phyloP scores from a whole-genome alignment of 129 eudicot species.

The Artemisia tridentata region DNA sequence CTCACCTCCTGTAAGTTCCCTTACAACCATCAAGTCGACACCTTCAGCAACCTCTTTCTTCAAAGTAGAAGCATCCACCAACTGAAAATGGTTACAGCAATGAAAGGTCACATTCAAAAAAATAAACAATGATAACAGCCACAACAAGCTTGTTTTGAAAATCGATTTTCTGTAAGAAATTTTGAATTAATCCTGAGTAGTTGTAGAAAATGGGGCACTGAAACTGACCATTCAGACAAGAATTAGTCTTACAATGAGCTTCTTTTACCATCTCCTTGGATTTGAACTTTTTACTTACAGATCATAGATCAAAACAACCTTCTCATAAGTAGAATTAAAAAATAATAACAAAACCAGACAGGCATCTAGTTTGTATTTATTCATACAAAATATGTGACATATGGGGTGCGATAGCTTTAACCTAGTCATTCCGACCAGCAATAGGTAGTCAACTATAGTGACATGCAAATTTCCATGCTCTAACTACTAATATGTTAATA shows the following conservation, averaged over 20 bases:
- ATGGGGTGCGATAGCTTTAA: too few species aligned
- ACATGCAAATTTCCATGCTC: not conserved
- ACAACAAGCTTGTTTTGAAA: not conserved
- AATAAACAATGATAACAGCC: not conserved
- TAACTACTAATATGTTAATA: not conserved
- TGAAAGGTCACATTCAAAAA: too few species aligned
- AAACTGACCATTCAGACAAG: not conserved
- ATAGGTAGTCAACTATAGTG: too few species aligned
- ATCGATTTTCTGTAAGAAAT: not conserved
- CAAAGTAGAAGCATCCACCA: constrained; percentile 88
- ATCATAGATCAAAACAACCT: constrained; percentile 4
- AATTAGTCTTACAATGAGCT: not conserved
- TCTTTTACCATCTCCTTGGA: not conserved
- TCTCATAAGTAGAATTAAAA: not conserved
- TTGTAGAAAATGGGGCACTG: not conserved
- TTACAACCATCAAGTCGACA: constrained; percentile 95
- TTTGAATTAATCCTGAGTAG: not conserved
- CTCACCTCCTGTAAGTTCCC: constrained; percentile 99
- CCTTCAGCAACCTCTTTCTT: constrained; percentile 97
- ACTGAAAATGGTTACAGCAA: constrained; percentile 30
- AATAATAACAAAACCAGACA: not conserved
- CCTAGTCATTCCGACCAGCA: too few species aligned
- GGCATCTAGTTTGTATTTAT: constrained; percentile 7
- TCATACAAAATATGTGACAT: not conserved
- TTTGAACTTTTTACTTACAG: not conserved